phyloP scores from a whole-genome alignment of 108 stramenopile species.

The Epithemia pelagica region DNA sequence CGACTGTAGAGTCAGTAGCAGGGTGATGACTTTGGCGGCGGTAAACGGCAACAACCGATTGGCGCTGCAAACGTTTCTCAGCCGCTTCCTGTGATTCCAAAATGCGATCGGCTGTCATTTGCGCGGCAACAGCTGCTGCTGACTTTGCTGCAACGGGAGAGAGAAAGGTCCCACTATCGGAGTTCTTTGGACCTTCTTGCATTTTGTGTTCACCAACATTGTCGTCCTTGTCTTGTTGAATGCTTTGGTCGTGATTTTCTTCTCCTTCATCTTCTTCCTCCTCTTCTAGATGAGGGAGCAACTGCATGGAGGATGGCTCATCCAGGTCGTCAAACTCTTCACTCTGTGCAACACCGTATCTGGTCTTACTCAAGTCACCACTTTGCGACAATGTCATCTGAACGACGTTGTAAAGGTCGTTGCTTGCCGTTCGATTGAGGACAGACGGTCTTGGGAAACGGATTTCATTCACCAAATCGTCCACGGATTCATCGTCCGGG shows the following conservation, averaged over 20 bases:
- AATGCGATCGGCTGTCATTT: background rate
- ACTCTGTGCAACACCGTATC: background rate
- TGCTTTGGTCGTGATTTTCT: no score
- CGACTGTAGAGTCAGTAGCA: background rate
- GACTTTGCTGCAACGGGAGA: background rate
- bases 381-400: constrained; percentile 5
- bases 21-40: background rate
- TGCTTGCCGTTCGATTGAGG: background rate
- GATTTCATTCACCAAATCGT: background rate
- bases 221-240: no score
- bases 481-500: background rate
- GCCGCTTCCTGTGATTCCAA: background rate
- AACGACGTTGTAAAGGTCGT: constrained; percentile 1
- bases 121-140: background rate
- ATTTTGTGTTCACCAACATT: background rate
- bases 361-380: background rate
- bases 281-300: background rate
- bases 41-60: background rate
- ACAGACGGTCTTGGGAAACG: background rate
- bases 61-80: background rate
- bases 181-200: background rate
- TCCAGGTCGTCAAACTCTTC: background rate
- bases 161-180: no score
- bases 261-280: background rate
- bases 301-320: background rate